Evolutionary conservation across 108 stramenopile genomes (phyloP), one percentile per base, ranked within the genome.

Genomic region (Schizochytrium sp.): DNA sequence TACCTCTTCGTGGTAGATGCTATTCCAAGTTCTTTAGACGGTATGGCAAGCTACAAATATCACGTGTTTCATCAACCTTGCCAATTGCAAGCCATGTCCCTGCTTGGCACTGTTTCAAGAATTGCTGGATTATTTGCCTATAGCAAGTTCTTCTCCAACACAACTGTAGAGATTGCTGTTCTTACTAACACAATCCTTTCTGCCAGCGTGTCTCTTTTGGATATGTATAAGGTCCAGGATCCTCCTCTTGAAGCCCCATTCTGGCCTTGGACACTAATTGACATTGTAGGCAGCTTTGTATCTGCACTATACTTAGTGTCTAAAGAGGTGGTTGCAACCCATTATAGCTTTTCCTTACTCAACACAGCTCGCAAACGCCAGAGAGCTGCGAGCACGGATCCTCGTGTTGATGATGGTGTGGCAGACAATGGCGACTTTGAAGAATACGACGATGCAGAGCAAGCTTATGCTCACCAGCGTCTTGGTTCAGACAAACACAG

Each of bases 1-100:
- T 83, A 83, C 76, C 76, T 83, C 47, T 83, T 83, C 55, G 50
- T 83, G 50, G 76, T 83, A 5, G 76, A 83, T 28, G 76, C 76
- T 10, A 28, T 83, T n/a, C 76, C 76, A 42, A 83, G 50, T 38
- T 83, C 76, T n/a, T 55, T 83, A 53, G 76, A 83, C 13, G 76
- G 28, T 5, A 55, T 83, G 76, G 49, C 15, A 5, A 55, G 50
- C 76, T 83, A 83, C 76, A 83, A 83, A 53, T 83, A 83, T 28
- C 76, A 83, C 53, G 76, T 83, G 45, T 83, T 83, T 28, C 47
- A 2, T 10, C 28, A 17, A 40, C 76, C 49, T 10, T 83, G 76
- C 76, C 45, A 83, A 12, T 53, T 83, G 10, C 76, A 83, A 3
- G 76, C 50, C 17, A 13, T 83, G 47, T 83, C 76, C 28, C 47